phyloP scores from a whole-genome alignment of 2,329 filamentous ascomycete species.

The Colletotrichum trifolii region DNA sequence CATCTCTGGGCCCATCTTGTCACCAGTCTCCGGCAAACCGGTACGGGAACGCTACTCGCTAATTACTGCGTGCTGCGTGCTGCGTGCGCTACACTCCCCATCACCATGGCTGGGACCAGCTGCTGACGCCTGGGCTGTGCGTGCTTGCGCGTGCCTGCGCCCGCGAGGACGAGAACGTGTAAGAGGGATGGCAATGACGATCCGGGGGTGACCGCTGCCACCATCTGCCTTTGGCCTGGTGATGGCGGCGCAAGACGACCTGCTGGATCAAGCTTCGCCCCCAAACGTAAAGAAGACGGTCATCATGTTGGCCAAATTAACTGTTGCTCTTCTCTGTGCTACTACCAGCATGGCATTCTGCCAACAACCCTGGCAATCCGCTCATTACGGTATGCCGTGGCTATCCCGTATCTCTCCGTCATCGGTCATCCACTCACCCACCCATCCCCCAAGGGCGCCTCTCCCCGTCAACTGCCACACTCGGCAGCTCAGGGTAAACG shows the following conservation, averaged over 20 bases:
- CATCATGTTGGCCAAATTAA: slow-evolving; percentile 21
- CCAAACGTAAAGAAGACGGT: slow-evolving; percentile 12
- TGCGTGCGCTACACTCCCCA: background rate
- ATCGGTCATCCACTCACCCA: slow-evolving; percentile 29
- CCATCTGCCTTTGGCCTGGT: slow-evolving; percentile 35
- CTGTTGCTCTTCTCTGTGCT: slow-evolving; percentile 12
- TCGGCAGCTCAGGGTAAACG: slow-evolving; percentile 19
- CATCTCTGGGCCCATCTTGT: slow-evolving; percentile 6
- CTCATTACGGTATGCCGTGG: slow-evolving; percentile 18
- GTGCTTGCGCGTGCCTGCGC: slow-evolving; percentile 23
- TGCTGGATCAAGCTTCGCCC: slow-evolving; percentile 19
- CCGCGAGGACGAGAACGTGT: slow-evolving; percentile 15
- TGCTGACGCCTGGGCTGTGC: slow-evolving; percentile 32
- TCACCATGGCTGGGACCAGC: slow-evolving; percentile 27
- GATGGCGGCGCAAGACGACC: slow-evolving; percentile 17
- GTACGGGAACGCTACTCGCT: background rate
- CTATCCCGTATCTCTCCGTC: slow-evolving; percentile 21
- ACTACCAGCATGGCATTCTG: slow-evolving; percentile 11
- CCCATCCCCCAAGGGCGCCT: slow-evolving; percentile 18
- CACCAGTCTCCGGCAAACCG: slow-evolving; percentile 19
- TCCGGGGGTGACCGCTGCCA: slow-evolving; percentile 34
- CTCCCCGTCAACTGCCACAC: slow-evolving; percentile 21
- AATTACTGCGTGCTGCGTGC: too few species aligned
- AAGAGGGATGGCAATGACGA: slow-evolving; percentile 18
- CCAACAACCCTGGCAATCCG: slow-evolving; percentile 3